Base-by-base conservation (phyloP, 208 protist species). In the Trypanosoma platydactyli region DNA sequence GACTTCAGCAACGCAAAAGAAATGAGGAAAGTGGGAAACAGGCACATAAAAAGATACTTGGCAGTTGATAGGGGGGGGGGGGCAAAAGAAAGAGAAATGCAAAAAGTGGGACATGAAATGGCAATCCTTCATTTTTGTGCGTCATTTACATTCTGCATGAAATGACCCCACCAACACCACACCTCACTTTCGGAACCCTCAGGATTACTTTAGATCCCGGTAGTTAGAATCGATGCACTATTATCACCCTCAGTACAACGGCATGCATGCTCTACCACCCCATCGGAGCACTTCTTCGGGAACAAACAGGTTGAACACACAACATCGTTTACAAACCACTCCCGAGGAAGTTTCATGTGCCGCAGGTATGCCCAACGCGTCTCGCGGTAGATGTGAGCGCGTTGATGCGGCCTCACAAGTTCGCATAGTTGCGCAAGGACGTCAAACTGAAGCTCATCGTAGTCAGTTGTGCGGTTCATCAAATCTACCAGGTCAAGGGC, bases 361-460 rank as follows among this genome's bases (percentile, higher is more conserved):
- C 63, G 54, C 63, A 89, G 45, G 65, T 92, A 94, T 12, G 68
- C 30, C 84, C 83, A 86, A 27, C 80, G 79, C 27, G 84, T 91
- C 44, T 89, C 83, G 1, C 68, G 74, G 42, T 80, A 54, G 50
- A 90, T 85, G 69, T 91, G 76, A n/a, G 60, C 58, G 0, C 18
- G 9, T 54, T 89, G 68, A 42, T 75, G 30, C 5, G 84, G 83
- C 13, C 84, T 80, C 29, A 93, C 53, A 0, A 79, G 64, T 33
- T 64, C 49, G 62, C 83, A 91, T 41, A 95, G 70, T 9, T 71
- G 71, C 5, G 70, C 51, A 24, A 93, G 70, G 16, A 73, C 67
- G 29, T 77, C 53, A 52, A 90, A 95, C 0, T 81, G 85, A 24
- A 95, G 60, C 54, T 92, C 87, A 58, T 95, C 90, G 29, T 59